Evolutionary conservation across 169 alveolate species (phyloP).

Genomic region (Plasmodium gallinaceum): DNA sequence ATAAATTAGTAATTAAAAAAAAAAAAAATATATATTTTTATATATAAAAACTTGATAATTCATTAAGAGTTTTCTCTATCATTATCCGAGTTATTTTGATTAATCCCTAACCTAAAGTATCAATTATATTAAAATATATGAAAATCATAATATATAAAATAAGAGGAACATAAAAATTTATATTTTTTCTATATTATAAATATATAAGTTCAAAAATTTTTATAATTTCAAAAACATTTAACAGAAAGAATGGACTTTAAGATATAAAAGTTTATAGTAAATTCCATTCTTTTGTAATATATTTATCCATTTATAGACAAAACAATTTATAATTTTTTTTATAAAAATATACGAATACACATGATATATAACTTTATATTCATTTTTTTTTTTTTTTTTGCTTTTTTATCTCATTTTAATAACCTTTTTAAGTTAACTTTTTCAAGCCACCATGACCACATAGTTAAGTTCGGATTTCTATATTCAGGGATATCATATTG

Average conservation of each 20-base stretch:
- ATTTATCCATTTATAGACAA: no score
- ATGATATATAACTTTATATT: constrained; percentile 2
- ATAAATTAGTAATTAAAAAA: background rate
- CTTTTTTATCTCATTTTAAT: background rate
- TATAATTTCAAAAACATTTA: background rate
- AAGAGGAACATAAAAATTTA: background rate
- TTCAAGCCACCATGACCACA: constrained; percentile 76
- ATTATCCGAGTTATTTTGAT: constrained; percentile 11
- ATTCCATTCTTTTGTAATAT: no score
- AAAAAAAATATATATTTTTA: background rate
- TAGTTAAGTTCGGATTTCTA: constrained; percentile 66
- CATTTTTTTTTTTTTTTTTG: constrained; percentile 6
- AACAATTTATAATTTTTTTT: background rate
- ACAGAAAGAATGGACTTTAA: background rate
- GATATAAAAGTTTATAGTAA: no score
- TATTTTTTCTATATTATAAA: no score
- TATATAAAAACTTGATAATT: background rate
- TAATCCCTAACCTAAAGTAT: constrained; percentile 11
- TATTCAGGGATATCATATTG: constrained; percentile 65
- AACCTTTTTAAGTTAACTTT: constrained; percentile 66
- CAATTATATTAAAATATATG: no score
- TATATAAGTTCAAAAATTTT: no score
- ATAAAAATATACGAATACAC: background rate
- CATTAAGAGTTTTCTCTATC: constrained; percentile 13
- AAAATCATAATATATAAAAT: no score